Percentiles rank a stretch among this genome's conserved stretches.
phyloP scores from a whole-genome alignment of 345 rosid species.

The Pistacia vera region DNA sequence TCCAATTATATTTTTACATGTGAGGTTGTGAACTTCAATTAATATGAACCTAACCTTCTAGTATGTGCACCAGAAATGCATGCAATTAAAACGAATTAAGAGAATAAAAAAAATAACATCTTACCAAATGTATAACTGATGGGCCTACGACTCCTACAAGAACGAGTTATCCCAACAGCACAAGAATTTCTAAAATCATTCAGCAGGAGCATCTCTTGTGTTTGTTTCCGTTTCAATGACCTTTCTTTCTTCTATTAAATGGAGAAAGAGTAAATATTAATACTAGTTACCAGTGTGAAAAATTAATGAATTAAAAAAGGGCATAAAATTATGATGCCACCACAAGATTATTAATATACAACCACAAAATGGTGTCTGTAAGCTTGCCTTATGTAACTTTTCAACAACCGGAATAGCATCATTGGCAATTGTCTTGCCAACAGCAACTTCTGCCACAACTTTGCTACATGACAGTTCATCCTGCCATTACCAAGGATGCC shows the following conservation, averaged over 20 bases:
- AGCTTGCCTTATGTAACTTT: conserved; percentile 62
- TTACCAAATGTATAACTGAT: conserved; percentile 76
- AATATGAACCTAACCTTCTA: background rate
- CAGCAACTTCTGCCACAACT: conserved; percentile 47
- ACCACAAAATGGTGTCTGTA: conserved; percentile 9
- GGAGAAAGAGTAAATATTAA: conserved; percentile 8
- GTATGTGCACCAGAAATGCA: background rate
- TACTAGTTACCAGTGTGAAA: conserved; percentile 3
- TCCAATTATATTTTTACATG: background rate
- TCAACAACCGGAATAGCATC: conserved; percentile 60
- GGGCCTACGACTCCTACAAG: conserved; percentile 65
- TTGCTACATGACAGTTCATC: conserved; percentile 63
- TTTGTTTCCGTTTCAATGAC: conserved; percentile 53
- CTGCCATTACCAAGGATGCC: conserved; percentile 42
- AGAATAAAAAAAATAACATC: conserved; percentile 16
- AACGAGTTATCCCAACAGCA: conserved; percentile 45
- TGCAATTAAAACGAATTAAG: background rate
- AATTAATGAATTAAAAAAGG: conserved; percentile 6
- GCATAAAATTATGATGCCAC: background rate
- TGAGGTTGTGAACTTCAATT: background rate
- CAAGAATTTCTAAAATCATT: conserved; percentile 35
- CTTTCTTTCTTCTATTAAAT: conserved; percentile 68
- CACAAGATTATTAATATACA: background rate
- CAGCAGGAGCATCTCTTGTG: conserved; percentile 49
- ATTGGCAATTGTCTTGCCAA: conserved; percentile 51